These are phyloP conservation scores for Fibroporia radiculosa DNA, from an alignment of 768 basidiomycete species.

Conservation along the genomic window DNA sequence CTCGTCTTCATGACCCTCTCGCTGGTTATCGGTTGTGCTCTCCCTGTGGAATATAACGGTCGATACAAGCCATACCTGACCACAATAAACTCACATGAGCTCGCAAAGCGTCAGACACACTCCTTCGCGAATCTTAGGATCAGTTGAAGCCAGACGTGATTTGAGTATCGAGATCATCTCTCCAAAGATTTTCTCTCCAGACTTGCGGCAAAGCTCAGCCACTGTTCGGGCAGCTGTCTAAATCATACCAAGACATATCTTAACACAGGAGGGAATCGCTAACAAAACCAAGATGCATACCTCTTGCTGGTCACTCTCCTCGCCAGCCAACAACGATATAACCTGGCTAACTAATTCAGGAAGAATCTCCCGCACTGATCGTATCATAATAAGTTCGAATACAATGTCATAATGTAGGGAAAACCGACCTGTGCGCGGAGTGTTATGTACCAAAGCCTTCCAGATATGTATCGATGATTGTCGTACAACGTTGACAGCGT, in stretches of 20 bases:
- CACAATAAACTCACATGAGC: constrained; percentile 60
- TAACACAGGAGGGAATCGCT: too few species aligned
- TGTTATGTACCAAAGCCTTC: constrained; percentile 96
- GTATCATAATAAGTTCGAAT: constrained; percentile 3
- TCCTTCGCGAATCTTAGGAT: constrained; percentile 66
- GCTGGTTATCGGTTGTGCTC: constrained; percentile 73
- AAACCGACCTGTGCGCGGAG: constrained; percentile 74
- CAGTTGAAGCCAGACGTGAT: constrained; percentile 49
- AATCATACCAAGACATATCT: too few species aligned
- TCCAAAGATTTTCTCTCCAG: constrained; percentile 83
- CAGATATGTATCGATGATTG: constrained; percentile 93
- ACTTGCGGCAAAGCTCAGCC: constrained; percentile 87
- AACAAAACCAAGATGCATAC: constrained; percentile 34
- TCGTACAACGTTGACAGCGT: constrained; percentile 81
- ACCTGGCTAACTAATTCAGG: constrained; percentile 77
- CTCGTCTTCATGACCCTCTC: constrained; percentile 82
- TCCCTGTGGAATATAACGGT: constrained; percentile 42
- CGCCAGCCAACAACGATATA: constrained; percentile 67
- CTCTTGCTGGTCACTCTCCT: constrained; percentile 86
- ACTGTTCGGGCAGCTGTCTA: constrained; percentile 87
- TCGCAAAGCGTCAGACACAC: constrained; percentile 85
- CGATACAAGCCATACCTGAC: background rate
- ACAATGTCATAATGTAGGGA: background rate
- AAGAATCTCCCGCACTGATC: constrained; percentile 79
- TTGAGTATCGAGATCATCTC: constrained; percentile 81